Evolutionary conservation across 2,329 filamentous ascomycete species (phyloP).

Genomic region (Fusarium decemcellulare): DNA sequence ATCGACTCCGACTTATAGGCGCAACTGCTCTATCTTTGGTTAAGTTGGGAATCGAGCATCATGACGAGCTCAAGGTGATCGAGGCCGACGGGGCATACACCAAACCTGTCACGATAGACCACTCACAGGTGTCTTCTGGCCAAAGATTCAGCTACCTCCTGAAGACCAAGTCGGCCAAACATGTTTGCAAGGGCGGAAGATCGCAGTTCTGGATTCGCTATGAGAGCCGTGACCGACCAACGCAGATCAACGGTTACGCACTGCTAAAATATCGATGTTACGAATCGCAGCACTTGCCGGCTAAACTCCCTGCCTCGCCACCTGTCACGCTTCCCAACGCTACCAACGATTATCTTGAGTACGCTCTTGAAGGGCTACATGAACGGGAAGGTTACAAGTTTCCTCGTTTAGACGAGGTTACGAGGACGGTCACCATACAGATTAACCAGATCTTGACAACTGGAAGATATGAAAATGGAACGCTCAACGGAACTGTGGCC

Average conservation of each 20-base stretch:
- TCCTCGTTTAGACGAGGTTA: slow-evolving; percentile 62
- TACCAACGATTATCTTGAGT: slow-evolving; percentile 60
- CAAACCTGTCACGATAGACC: slow-evolving; percentile 9
- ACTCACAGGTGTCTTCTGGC: slow-evolving; percentile 26
- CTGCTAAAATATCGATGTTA: slow-evolving; percentile 23
- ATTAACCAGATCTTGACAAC: slow-evolving; percentile 56
- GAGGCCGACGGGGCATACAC: slow-evolving; percentile 36
- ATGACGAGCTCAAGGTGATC: slow-evolving; percentile 19
- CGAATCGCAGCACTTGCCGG: neutral
- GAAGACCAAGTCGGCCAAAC: neutral
- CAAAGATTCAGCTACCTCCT: slow-evolving; percentile 35
- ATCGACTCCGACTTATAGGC: slow-evolving; percentile 29
- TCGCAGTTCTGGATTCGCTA: slow-evolving; percentile 34
- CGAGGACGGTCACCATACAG: slow-evolving; percentile 63
- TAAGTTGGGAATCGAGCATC: slow-evolving; percentile 24
- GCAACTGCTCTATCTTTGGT: slow-evolving; percentile 28
- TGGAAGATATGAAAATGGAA: slow-evolving; percentile 41
- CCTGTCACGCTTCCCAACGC: slow-evolving; percentile 52
- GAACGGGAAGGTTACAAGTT: slow-evolving; percentile 35
- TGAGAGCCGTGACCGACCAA: slow-evolving; percentile 30
- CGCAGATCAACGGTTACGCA: slow-evolving; percentile 28
- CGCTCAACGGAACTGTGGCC: slow-evolving; percentile 28
- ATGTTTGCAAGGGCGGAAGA: neutral
- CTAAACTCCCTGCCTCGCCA: slow-evolving; percentile 9
- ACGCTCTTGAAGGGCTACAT: slow-evolving; percentile 46